Evolutionary conservation across 768 basidiomycete genomes (phyloP).

Genomic region (Naganishia randhawae): DNA sequence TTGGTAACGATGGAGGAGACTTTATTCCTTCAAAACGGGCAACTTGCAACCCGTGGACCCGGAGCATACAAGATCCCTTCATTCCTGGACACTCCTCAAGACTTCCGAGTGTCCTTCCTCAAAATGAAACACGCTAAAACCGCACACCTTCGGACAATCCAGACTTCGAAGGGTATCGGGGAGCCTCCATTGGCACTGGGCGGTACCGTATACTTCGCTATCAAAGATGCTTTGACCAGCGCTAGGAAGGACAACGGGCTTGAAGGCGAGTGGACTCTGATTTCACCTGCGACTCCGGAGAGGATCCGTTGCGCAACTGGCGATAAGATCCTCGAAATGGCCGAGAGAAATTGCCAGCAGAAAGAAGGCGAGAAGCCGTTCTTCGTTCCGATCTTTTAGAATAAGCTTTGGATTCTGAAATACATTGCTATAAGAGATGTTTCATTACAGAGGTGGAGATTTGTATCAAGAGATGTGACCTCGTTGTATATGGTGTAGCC

Average conservation of each 20-base stretch:
- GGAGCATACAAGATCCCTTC: constrained; percentile 38
- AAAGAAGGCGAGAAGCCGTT: constrained; percentile 39
- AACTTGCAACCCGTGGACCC: constrained; percentile 37
- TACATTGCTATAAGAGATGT: background rate
- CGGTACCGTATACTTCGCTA: constrained; percentile 33
- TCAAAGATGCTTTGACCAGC: constrained; percentile 37
- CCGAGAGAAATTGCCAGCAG: constrained; percentile 20
- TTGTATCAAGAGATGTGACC: too few relatives aligned
- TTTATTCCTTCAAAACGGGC: constrained; percentile 37
- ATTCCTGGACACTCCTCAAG: constrained; percentile 38
- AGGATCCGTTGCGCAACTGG: constrained; percentile 35
- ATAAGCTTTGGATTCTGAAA: background rate
- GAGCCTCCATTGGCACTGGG: constrained; percentile 44
- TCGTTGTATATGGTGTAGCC: too few relatives aligned
- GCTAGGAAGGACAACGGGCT: constrained; percentile 36
- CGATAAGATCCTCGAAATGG: constrained; percentile 29
- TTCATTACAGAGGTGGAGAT: background rate
- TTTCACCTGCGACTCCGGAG: constrained; percentile 38
- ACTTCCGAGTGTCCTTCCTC: constrained; percentile 32
- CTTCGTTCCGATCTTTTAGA: constrained; percentile 36
- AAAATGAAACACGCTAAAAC: constrained; percentile 23
- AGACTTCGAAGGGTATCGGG: constrained; percentile 28
- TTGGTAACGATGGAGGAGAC: constrained; percentile 37
- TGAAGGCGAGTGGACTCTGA: constrained; percentile 26
- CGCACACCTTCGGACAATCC: constrained; percentile 27